A percentile compares a stretch with the other conserved stretches of the same genome.
Evolutionary conservation across 352 stramenopile genomes (phyloP).

Genomic region (Pythium brachiatum): DNA sequence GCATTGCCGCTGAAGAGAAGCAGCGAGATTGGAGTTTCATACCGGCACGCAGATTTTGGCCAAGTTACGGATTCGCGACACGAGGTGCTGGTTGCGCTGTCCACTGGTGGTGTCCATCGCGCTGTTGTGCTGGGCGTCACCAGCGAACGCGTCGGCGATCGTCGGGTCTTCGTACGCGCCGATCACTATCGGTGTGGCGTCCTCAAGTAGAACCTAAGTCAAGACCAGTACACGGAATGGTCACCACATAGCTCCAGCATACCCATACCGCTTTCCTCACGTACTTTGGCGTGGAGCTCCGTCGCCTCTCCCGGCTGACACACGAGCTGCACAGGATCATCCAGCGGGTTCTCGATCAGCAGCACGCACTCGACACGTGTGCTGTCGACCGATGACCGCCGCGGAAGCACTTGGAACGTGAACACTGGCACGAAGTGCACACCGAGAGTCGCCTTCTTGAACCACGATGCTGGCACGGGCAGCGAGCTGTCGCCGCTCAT

Average conservation of each 20-base stretch:
- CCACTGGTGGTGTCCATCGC: constrained; percentile 14
- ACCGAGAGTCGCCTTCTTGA: constrained; percentile 83
- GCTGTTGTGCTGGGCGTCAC: constrained; percentile 19
- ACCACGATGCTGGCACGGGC: constrained; percentile 72
- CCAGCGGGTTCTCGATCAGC: constrained; percentile 81
- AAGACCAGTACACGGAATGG: not conserved
- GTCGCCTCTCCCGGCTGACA: constrained; percentile 25
- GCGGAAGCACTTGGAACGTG: constrained; percentile 63
- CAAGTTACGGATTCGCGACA: constrained; percentile 35
- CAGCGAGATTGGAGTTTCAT: not conserved
- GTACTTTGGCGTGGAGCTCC: constrained; percentile 25
- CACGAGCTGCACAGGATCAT: constrained; percentile 67
- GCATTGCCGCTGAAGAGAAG: not conserved
- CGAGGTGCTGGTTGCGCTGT: constrained; percentile 47
- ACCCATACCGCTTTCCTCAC: not conserved
- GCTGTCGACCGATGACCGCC: constrained; percentile 10
- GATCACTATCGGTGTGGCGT: constrained; percentile 59
- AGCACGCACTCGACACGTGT: constrained; percentile 47
- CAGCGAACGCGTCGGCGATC: constrained; percentile 64
- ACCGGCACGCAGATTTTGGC: constrained; percentile 19
- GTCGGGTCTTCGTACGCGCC: constrained; percentile 84
- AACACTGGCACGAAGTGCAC: constrained; percentile 76
- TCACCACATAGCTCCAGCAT: not conserved
- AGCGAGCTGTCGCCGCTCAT: constrained; percentile 89
- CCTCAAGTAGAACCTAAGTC: constrained; percentile 42